Evolutionary conservation across 257 asterid genomes (phyloP).

Genomic region (Ehretia macrophylla): DNA sequence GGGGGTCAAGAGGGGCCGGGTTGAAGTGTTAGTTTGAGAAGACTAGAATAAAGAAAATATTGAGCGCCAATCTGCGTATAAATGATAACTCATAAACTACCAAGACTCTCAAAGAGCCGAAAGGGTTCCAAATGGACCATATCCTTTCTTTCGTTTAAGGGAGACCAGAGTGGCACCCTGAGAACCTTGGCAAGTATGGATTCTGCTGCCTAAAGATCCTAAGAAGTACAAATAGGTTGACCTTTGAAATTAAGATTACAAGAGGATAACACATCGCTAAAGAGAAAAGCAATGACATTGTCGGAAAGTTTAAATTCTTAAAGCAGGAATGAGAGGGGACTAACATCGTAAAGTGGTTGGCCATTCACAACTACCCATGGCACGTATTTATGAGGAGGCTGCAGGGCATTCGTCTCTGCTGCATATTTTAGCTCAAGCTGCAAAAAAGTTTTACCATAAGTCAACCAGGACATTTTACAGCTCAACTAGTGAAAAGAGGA

Average conservation of each 20-base stretch:
- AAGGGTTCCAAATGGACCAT: too few species aligned
- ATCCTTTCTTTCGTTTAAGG: too few species aligned
- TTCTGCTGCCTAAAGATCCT: too few species aligned
- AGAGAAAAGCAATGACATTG: not conserved
- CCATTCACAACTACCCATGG: slow-evolving; percentile 94
- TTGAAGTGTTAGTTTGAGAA: too few species aligned
- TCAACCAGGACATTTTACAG: slow-evolving; percentile 4
- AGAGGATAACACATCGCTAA: not conserved
- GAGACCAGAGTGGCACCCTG: too few species aligned
- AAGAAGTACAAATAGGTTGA: not conserved
- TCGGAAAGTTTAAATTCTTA: not conserved
- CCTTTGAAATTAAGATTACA: too few species aligned
- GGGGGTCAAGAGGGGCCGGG: too few species aligned
- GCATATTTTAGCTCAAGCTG: slow-evolving; percentile 78
- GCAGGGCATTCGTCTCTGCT: slow-evolving; percentile 57
- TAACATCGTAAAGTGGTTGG: slow-evolving; percentile 79
- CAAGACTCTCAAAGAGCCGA: too few species aligned
- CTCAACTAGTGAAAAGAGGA: not conserved
- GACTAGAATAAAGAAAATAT: too few species aligned
- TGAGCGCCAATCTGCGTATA: too few species aligned
- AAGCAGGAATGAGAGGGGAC: slow-evolving; percentile 23
- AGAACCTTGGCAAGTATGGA: too few species aligned
- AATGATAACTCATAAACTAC: too few species aligned
- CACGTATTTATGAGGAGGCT: slow-evolving; percentile 85
- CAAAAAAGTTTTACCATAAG: slow-evolving; percentile 13